phyloP scores from a whole-genome alignment of 768 basidiomycete genomes.

The Boletus sp. region DNA sequence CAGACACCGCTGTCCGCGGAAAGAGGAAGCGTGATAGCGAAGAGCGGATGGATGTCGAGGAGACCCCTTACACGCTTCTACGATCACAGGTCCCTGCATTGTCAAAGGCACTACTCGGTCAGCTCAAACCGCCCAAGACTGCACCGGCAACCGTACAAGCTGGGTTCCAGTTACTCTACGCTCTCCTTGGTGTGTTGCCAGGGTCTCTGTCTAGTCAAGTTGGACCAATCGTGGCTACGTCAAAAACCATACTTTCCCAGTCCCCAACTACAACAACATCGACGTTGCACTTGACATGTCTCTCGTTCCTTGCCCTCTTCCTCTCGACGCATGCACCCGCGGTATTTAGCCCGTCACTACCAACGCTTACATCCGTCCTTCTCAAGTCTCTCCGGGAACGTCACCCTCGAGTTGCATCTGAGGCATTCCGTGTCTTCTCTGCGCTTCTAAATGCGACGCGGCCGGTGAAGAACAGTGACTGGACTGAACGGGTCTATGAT shows the following conservation, averaged over 20 bases:
- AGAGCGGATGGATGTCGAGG: slow-evolving; percentile 70
- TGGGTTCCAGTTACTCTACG: slow-evolving; percentile 76
- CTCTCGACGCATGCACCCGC: slow-evolving; percentile 65
- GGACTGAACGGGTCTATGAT: slow-evolving; percentile 72
- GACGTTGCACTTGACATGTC: slow-evolving; percentile 75
- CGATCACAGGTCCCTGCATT: slow-evolving; percentile 74
- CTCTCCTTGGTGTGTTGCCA: slow-evolving; percentile 75
- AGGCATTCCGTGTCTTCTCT: slow-evolving; percentile 86
- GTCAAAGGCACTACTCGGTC: slow-evolving; percentile 79
- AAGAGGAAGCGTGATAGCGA: slow-evolving; percentile 80
- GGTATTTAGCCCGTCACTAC: slow-evolving; percentile 59
- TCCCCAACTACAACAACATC: slow-evolving; percentile 76
- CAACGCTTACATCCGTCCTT: slow-evolving; percentile 69
- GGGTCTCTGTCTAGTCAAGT: slow-evolving; percentile 78
- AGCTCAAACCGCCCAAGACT: slow-evolving; percentile 81
- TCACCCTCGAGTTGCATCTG: slow-evolving; percentile 85
- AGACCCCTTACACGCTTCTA: slow-evolving; percentile 70
- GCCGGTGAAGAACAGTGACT: slow-evolving; percentile 62
- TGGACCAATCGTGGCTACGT: slow-evolving; percentile 57
- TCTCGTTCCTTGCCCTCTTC: slow-evolving; percentile 84
- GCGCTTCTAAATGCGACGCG: slow-evolving; percentile 74
- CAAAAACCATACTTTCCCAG: slow-evolving; percentile 63
- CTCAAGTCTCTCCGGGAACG: slow-evolving; percentile 75
- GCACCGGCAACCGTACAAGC: slow-evolving; percentile 77
- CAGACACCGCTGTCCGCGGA: slow-evolving; percentile 46